phyloP scores from a whole-genome alignment of 192 early-diverging fungal genomes.

The Gryganskiella cystojenkinii region DNA sequence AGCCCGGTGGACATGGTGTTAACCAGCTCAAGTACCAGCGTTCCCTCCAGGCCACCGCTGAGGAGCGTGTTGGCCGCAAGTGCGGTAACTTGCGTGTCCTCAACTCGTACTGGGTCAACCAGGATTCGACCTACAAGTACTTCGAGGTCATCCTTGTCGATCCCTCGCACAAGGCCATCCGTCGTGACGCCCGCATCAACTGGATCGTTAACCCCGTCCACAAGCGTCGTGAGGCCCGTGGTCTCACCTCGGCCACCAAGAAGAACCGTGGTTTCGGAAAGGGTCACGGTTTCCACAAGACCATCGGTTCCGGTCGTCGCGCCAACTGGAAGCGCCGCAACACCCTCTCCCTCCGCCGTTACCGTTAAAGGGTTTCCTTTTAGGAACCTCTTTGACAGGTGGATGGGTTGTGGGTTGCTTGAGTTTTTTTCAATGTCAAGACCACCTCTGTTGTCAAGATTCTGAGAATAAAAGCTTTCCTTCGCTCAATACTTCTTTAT shows the following conservation, averaged over 20 bases:
- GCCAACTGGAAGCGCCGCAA: slow-evolving; percentile 95
- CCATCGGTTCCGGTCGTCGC: slow-evolving; percentile 92
- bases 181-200: slow-evolving; percentile 98
- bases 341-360: slow-evolving; percentile 78
- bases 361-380: slow-evolving; percentile 20
- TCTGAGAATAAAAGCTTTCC: not conserved
- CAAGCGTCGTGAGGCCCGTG: slow-evolving; percentile 99
- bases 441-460: not conserved
- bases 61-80: slow-evolving; percentile 97
- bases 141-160: slow-evolving; percentile 99
- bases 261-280: slow-evolving; percentile 98
- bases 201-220: slow-evolving; percentile 98
- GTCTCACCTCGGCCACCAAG: slow-evolving; percentile 96
- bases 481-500: too few species aligned
- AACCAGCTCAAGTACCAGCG: slow-evolving; percentile 99
- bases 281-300: slow-evolving; percentile 98
- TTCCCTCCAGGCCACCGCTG: slow-evolving; percentile 92
- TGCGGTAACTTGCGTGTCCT: slow-evolving; percentile 98
- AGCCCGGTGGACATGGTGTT: slow-evolving; percentile 98
- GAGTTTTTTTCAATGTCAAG: not conserved
- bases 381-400: not conserved
- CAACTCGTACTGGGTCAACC: slow-evolving; percentile 99
- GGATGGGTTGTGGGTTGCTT: not conserved
- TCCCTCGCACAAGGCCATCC: slow-evolving; percentile 97
- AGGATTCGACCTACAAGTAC: slow-evolving; percentile 99